phyloP scores from a whole-genome alignment of 2,329 filamentous ascomycete species.

The Endoconidiophora polonica region DNA sequence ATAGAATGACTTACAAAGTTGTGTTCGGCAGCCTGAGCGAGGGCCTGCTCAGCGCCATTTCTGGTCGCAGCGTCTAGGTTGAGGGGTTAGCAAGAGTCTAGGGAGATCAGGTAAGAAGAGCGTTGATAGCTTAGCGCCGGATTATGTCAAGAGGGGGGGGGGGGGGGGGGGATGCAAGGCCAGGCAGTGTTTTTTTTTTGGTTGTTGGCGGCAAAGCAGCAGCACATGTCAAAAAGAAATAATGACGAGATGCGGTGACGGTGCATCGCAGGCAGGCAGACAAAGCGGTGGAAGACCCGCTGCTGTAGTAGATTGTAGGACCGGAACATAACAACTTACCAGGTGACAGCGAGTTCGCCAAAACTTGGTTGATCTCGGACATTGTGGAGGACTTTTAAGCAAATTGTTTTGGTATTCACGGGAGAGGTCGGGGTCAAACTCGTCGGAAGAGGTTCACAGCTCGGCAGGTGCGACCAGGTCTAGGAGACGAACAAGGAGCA shows the following conservation, averaged over 20 bases:
- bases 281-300: background rate
- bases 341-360: conserved; percentile 88
- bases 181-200: too few species aligned
- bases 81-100: background rate
- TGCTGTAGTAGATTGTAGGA: background rate
- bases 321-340: conserved; percentile 41
- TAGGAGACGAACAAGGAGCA: conserved; percentile 5
- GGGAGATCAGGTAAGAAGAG: conserved; percentile 5
- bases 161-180: too few species aligned
- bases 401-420: conserved; percentile 5
- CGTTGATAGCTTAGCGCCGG: background rate
- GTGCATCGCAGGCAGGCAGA: background rate
- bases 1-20: conserved; percentile 59
- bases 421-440: conserved; percentile 2
- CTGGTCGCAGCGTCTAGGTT: conserved; percentile 61
- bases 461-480: background rate
- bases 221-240: background rate
- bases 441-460: conserved; percentile 1
- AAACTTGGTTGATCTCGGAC: conserved; percentile 94
- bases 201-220: background rate
- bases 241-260: background rate
- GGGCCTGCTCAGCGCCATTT: conserved; percentile 84
- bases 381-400: conserved; percentile 39
- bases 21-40: conserved; percentile 76
- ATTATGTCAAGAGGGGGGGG: too few species aligned